Evolutionary conservation across 164 flowering plant genomes (phyloP).

Genomic region (Warburgia ugandensis): DNA sequence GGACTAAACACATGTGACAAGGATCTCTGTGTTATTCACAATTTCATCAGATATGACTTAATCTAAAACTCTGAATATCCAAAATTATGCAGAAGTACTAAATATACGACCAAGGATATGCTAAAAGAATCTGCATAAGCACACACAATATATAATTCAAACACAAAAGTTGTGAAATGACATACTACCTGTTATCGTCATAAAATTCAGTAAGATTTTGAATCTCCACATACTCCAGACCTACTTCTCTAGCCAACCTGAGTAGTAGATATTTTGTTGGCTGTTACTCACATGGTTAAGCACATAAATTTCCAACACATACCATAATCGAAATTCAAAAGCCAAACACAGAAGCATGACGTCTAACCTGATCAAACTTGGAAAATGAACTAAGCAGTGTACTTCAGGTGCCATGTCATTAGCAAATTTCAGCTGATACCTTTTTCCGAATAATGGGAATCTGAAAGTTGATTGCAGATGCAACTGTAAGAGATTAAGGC

Average conservation of each 20-base stretch:
- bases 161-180: background rate
- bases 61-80: background rate
- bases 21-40: background rate
- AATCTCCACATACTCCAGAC: slow-evolving; percentile 90
- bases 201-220: slow-evolving; percentile 91
- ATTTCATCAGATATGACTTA: background rate
- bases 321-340: background rate
- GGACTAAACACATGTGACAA: background rate
- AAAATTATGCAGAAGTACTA: too few species aligned
- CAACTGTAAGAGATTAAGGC: background rate
- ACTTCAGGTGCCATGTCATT: slow-evolving; percentile 68
- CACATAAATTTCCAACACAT: background rate
- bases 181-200: slow-evolving; percentile 80
- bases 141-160: background rate
- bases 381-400: slow-evolving; percentile 93
- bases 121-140: too few species aligned
- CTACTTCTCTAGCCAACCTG: slow-evolving; percentile 98
- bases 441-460: slow-evolving; percentile 93
- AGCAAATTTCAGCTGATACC: slow-evolving; percentile 78
- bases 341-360: background rate
- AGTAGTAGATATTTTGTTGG: background rate
- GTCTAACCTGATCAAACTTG: slow-evolving; percentile 82
- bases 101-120: too few species aligned
- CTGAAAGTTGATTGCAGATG: slow-evolving; percentile 31
- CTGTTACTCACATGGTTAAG: slow-evolving; percentile 4